These are phyloP conservation scores for Aspergillus arachidicola DNA, from an alignment of 2,329 filamentous ascomycete species.

Conservation along the genomic window DNA sequence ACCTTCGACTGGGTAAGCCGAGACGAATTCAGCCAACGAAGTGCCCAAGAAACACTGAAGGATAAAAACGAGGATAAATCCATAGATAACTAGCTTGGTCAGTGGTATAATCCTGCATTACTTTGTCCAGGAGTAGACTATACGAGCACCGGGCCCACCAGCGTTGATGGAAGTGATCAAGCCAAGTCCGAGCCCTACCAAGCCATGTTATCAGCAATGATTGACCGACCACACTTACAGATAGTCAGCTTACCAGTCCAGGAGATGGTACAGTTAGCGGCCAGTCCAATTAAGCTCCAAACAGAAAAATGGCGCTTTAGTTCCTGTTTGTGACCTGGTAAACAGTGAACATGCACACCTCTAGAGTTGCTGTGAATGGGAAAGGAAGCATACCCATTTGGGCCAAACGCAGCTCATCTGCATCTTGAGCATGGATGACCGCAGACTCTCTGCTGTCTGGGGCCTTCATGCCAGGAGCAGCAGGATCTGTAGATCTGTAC, in stretches of 20 bases:
- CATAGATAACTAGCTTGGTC: conserved; percentile 50
- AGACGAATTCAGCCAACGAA: conserved; percentile 53
- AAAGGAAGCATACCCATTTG: conserved; percentile 44
- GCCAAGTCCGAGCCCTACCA: conserved; percentile 42
- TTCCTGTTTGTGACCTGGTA: conserved; percentile 52
- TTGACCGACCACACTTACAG: background rate
- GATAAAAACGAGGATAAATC: conserved; percentile 52
- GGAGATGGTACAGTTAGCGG: conserved; percentile 54
- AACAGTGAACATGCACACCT: background rate
- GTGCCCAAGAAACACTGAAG: conserved; percentile 51
- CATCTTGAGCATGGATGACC: conserved; percentile 30
- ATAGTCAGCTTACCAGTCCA: conserved; percentile 43
- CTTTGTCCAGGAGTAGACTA: background rate
- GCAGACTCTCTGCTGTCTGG: conserved; percentile 6
- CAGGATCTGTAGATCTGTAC: conserved; percentile 13
- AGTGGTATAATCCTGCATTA: conserved; percentile 5
- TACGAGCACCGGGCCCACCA: conserved; percentile 49
- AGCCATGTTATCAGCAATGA: background rate
- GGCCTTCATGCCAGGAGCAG: background rate
- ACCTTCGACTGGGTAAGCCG: conserved; percentile 52
- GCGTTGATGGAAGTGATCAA: conserved; percentile 52
- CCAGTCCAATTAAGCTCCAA: conserved; percentile 52
- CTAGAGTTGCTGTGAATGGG: background rate
- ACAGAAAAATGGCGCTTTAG: conserved; percentile 52
- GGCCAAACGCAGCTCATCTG: conserved; percentile 47